These are phyloP conservation scores for Metrosideros polymorpha DNA, from an alignment of 441 rosid species.

Conservation along the genomic window DNA sequence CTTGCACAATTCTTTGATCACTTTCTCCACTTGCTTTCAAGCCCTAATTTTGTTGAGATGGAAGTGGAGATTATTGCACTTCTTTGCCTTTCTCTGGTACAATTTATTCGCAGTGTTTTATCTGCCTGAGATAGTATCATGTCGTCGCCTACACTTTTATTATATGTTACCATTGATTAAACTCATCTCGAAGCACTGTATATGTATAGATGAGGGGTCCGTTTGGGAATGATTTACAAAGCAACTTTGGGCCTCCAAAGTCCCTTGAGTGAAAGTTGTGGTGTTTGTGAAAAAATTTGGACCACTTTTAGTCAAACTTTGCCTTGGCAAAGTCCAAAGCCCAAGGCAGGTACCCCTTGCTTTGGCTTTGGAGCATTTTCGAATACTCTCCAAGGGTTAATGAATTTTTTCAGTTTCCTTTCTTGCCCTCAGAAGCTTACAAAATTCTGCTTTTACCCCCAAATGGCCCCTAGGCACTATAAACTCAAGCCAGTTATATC, in stretches of 20 bases:
- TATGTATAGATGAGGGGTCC: neutral
- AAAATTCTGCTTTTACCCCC: too few relatives aligned
- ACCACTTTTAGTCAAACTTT: too few relatives aligned
- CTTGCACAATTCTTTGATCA: neutral
- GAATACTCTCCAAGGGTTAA: too few relatives aligned
- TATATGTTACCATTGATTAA: neutral
- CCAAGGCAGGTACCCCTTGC: neutral
- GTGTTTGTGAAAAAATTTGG: too few relatives aligned
- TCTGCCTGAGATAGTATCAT: neutral
- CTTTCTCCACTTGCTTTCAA: neutral
- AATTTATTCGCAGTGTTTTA: neutral
- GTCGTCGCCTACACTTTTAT: neutral
- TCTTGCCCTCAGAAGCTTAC: too few relatives aligned
- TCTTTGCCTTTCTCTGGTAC: neutral
- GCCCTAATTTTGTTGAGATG: neutral
- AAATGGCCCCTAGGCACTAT: too few relatives aligned
- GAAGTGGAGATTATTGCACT: neutral
- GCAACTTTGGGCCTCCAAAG: too few relatives aligned
- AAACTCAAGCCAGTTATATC: too few relatives aligned
- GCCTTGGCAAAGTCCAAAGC: neutral
- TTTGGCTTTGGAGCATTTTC: too few relatives aligned
- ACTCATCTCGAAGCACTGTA: neutral
- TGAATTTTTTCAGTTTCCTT: too few relatives aligned
- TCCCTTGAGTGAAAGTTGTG: too few relatives aligned
- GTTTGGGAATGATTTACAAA: neutral